These are phyloP conservation scores for Malassezia pachydermatis DNA, from an alignment of 1,284 basidiomycete genomes.

Conservation along the genomic window DNA sequence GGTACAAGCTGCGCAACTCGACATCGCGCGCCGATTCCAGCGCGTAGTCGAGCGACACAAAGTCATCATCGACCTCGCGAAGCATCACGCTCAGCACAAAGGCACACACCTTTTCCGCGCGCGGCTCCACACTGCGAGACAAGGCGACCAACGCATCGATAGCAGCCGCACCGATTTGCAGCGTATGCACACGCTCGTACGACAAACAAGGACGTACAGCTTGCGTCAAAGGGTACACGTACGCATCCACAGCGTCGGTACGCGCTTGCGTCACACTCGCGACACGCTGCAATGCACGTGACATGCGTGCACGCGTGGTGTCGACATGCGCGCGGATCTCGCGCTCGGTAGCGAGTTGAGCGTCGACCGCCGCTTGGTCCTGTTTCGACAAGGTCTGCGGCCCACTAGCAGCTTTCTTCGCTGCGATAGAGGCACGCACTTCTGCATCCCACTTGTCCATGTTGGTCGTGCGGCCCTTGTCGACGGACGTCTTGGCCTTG, in stretches of 20 bases:
- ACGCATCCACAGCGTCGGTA: conserved; percentile 25
- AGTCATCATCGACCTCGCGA: conserved; percentile 28
- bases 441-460: conserved; percentile 47
- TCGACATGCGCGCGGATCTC: conserved; percentile 31
- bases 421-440: conserved; percentile 40
- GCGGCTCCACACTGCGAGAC: background rate
- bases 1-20: conserved; percentile 74
- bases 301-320: conserved; percentile 20
- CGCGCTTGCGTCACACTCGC: conserved; percentile 25
- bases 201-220: conserved; percentile 27
- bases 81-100: conserved; percentile 31
- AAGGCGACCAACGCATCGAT: conserved; percentile 5
- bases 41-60: conserved; percentile 32
- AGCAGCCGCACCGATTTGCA: background rate
- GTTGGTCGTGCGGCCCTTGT: conserved; percentile 32
- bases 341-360: conserved; percentile 35
- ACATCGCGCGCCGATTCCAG: conserved; percentile 53
- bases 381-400: conserved; percentile 38
- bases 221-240: conserved; percentile 30
- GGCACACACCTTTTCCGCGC: conserved; percentile 20
- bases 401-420: conserved; percentile 37
- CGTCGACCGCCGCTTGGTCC: conserved; percentile 36
- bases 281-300: conserved; percentile 27
- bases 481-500: conserved; percentile 1
- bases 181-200: conserved; percentile 19